phyloP scores from a whole-genome alignment of 805 yeast genomes.

The Metschnikowia lunata region DNA sequence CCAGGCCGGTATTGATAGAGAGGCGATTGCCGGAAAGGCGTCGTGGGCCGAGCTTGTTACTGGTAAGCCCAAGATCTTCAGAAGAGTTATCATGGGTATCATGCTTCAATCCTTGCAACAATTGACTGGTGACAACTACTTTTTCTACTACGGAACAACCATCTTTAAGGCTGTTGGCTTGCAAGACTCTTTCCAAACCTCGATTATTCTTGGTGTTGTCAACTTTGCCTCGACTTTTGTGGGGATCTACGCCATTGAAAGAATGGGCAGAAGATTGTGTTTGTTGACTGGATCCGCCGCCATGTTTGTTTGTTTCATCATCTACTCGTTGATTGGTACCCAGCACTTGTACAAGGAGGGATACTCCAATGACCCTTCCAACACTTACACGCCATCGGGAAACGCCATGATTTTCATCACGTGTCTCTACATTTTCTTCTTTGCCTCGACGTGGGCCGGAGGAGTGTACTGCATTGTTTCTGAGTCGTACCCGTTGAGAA shows the following conservation, averaged over 20 bases:
- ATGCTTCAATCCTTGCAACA: constrained; percentile 59
- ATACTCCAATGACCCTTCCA: constrained; percentile 17
- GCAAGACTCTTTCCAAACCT: constrained; percentile 49
- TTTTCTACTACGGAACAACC: constrained; percentile 59
- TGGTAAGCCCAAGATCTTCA: constrained; percentile 59
- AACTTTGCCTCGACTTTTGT: constrained; percentile 53
- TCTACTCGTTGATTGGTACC: constrained; percentile 59
- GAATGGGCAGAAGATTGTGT: constrained; percentile 50
- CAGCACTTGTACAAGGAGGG: constrained; percentile 41
- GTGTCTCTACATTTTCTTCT: constrained; percentile 59
- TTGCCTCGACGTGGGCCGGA: constrained; percentile 75
- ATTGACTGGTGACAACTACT: constrained; percentile 57
- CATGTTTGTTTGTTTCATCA: constrained; percentile 55
- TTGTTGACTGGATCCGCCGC: constrained; percentile 49
- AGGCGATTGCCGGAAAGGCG: constrained; percentile 58
- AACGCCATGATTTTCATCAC: constrained; percentile 60
- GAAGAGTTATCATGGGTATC: constrained; percentile 54
- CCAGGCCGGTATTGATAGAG: constrained; percentile 59
- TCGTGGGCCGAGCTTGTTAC: constrained; percentile 59
- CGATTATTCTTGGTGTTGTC: constrained; percentile 50
- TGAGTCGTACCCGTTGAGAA: constrained; percentile 65
- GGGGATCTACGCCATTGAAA: constrained; percentile 48
- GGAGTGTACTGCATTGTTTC: constrained; percentile 62
- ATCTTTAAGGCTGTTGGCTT: constrained; percentile 50
- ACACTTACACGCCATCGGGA: constrained; percentile 49